phyloP scores from a whole-genome alignment of 179 eudicot genomes.

The Amaranthus tricolor region DNA sequence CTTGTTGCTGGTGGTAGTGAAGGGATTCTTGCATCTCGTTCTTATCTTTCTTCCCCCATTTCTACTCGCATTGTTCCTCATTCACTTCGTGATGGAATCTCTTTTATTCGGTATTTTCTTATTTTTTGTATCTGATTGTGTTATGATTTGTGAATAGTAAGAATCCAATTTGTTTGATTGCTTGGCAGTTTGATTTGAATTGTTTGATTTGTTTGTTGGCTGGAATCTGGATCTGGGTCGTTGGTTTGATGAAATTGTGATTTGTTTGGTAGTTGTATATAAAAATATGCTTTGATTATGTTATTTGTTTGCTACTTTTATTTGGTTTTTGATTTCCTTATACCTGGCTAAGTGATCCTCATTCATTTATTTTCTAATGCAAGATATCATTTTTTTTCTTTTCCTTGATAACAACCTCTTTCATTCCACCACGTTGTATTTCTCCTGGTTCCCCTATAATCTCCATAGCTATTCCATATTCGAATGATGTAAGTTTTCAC shows the following conservation, averaged over 20 bases:
- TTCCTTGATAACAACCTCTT: no score
- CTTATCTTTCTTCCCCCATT: conserved; percentile 21
- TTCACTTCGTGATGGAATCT: conserved; percentile 51
- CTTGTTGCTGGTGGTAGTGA: conserved; percentile 95
- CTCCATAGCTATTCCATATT: no score
- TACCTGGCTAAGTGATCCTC: no score
- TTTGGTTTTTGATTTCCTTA: no score
- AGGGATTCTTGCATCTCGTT: conserved; percentile 57
- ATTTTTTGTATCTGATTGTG: background rate
- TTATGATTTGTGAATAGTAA: background rate
- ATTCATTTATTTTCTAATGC: no score
- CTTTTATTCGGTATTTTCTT: conserved; percentile 59
- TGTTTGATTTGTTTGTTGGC: conserved; percentile 7
- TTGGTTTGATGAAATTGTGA: background rate
- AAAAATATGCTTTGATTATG: no score
- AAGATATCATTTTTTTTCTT: no score
- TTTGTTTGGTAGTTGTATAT: no score
- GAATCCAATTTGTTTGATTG: conserved; percentile 1
- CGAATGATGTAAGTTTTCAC: no score
- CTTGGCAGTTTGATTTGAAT: background rate
- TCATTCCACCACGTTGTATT: no score
- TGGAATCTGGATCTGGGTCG: conserved; percentile 9
- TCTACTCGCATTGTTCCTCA: conserved; percentile 28
- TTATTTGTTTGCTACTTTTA: no score
- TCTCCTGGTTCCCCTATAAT: no score